phyloP scores from a whole-genome alignment of 2,329 filamentous ascomycete genomes.

The Phaeosphaeria sp. region DNA sequence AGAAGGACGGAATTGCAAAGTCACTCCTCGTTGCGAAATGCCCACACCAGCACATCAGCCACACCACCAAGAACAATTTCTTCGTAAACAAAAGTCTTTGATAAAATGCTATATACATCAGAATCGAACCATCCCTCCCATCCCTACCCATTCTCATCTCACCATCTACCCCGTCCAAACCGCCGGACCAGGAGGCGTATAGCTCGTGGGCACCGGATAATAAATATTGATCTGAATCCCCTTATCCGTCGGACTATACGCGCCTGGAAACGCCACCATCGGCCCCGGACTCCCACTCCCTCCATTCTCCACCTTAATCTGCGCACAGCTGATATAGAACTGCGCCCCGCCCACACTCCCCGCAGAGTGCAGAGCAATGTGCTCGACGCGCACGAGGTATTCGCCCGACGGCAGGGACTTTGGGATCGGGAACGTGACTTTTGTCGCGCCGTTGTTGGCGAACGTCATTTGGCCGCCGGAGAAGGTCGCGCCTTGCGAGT shows the following conservation, averaged over 20 bases:
- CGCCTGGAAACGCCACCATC: constrained; percentile 51
- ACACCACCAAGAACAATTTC: no score
- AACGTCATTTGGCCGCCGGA: constrained; percentile 9
- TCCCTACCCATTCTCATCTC: not conserved
- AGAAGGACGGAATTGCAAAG: no score
- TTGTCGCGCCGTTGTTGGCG: constrained; percentile 11
- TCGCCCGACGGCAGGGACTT: constrained; percentile 50
- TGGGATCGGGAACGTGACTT: constrained; percentile 49
- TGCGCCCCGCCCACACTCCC: constrained; percentile 39
- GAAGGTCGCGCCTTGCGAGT: constrained; percentile 20
- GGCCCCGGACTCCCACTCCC: constrained; percentile 45
- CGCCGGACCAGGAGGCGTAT: constrained; percentile 27
- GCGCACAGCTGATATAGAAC: constrained; percentile 56
- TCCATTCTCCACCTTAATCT: constrained; percentile 51
- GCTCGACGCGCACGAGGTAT: constrained; percentile 57
- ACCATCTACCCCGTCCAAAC: constrained; percentile 23
- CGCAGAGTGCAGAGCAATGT: constrained; percentile 55
- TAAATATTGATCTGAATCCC: constrained; percentile 40
- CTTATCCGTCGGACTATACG: constrained; percentile 29
- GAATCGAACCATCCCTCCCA: not conserved
- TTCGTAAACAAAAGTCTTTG: not conserved
- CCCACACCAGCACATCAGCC: no score
- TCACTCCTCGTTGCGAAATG: no score
- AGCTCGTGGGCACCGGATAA: constrained; percentile 26
- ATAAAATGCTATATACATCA: not conserved